Percentiles rank a stretch among this genome's conserved stretches.
Conservation (phyloP, 768 basidiomycete species). For the Hericium coralloides region DNA sequence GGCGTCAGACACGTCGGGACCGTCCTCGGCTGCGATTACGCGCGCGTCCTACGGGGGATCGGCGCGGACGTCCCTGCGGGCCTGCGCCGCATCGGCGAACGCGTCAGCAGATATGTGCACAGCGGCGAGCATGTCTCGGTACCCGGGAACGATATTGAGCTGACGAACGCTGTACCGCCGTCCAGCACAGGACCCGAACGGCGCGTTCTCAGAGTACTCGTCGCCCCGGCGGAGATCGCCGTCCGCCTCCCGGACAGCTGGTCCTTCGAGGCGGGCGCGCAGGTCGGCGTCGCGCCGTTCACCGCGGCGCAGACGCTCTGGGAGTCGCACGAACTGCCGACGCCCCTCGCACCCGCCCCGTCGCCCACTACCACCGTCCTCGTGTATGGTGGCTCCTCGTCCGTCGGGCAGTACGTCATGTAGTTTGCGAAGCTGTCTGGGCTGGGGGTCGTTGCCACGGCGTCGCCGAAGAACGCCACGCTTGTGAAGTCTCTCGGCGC, state of each 20-base stretch:
- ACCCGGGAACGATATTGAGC: no score
- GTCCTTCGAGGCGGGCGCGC: conserved; percentile 12
- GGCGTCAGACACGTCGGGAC: not conserved
- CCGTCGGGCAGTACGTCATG: conserved; percentile 26
- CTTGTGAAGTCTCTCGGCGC: conserved; percentile 27
- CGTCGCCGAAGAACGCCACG: conserved; percentile 23
- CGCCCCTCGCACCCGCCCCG: not conserved
- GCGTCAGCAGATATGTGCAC: conserved; percentile 1
- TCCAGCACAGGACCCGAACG: not conserved
- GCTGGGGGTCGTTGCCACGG: conserved; percentile 23
- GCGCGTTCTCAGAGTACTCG: conserved; percentile 7
- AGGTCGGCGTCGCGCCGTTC: conserved; percentile 7
- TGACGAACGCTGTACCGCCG: not conserved
- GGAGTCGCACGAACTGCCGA: conserved; percentile 6
- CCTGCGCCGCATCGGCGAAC: conserved; percentile 9
- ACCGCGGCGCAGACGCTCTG: conserved; percentile 9
- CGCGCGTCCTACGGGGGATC: conserved; percentile 8
- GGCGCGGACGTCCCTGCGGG: conserved; percentile 7
- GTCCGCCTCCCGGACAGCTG: conserved; percentile 6
- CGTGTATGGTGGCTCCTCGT: conserved; percentile 17
- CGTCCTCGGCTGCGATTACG: conserved; percentile 8
- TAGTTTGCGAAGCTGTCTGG: conserved; percentile 23
- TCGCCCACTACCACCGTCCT: not conserved
- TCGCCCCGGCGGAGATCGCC: conserved; percentile 1
- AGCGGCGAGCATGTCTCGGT: not conserved